Base-by-base conservation (phyloP, 352 stramenopile species). In the Pythium sukuiense region DNA sequence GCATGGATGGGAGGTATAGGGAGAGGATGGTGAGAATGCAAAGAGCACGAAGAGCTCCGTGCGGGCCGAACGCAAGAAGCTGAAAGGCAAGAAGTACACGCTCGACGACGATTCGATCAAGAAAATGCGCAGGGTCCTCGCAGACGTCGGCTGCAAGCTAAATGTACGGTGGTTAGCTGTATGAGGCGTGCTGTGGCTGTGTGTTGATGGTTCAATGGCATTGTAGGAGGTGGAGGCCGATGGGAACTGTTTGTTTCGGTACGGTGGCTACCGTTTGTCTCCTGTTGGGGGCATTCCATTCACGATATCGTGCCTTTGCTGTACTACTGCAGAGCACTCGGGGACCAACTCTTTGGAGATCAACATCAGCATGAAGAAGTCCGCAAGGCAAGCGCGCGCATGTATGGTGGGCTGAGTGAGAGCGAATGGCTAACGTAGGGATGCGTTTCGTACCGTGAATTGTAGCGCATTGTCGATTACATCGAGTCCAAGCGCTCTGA, bases 221-320 rank as follows among this genome's bases (percentile, higher is more conserved):
- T 30, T 55, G 8, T 53, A 94, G 86, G 76, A 89, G 55, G 85
- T 94, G 16, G 82, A 93, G 60, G 77, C 83, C 1, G 86, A 94
- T 54, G 86, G 86, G 41, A 94, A 94, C 65, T 94, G 86, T 63
- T 67, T 93, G n/a, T 94, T 94, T 59, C 80, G 86, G 85, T 91
- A 71, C 20, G 66, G 57, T 45, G 26, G n/a, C 20, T 24, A 24
- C 0, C 20, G 0, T 24, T 24, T 24, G 20, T 24, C 20, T 24
- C 20, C 20, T 24, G 20, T 24, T 24, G 20, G 20, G 20, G 20
- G 20, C 20, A 24, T 24, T 24, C 20, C 20, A 24, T 24, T 61
- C 20, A 48, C 39, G 26, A 33, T 53, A 4, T 35, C 2, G 26
- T 58, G 33, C 7, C 12, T 61, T 0, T 37, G 12, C 33, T 29